These are phyloP conservation scores for Pelargonium nanum DNA, from an alignment of 345 rosid genomes.

Conservation along the genomic window DNA sequence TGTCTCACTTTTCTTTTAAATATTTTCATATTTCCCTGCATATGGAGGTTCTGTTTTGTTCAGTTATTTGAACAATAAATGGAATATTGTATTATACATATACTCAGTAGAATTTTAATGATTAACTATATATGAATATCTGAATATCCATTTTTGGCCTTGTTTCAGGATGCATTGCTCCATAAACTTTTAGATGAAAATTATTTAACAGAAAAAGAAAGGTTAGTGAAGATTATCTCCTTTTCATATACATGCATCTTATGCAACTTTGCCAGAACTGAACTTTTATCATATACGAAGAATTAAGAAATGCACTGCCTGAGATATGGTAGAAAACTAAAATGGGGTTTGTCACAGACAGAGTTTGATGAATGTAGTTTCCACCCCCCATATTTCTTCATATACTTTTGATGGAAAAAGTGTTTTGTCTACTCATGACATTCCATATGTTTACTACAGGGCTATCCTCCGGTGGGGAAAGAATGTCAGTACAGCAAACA, in stretches of 20 bases:
- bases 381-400: not conserved
- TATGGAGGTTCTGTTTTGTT: not conserved
- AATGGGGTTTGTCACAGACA: too few species aligned
- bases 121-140: not conserved
- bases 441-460: constrained; percentile 20
- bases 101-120: not conserved
- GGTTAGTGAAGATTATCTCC: constrained; percentile 29
- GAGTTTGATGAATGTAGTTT: not conserved
- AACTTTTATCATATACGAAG: not conserved
- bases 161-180: constrained; percentile 68
- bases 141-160: constrained; percentile 11
- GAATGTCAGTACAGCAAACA: constrained; percentile 40
- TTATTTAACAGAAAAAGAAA: constrained; percentile 58
- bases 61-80: not conserved
- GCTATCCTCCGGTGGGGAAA: constrained; percentile 59
- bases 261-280: not conserved
- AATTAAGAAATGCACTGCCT: not conserved
- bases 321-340: not conserved
- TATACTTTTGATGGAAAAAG: not conserved
- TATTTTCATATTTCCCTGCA: not conserved
- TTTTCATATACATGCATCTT: not conserved
- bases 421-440: not conserved
- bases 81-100: not conserved
- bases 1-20: not conserved
- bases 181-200: constrained; percentile 60